phyloP scores from a whole-genome alignment of 2,329 filamentous ascomycete species.

The Canariomyces notabilis region DNA sequence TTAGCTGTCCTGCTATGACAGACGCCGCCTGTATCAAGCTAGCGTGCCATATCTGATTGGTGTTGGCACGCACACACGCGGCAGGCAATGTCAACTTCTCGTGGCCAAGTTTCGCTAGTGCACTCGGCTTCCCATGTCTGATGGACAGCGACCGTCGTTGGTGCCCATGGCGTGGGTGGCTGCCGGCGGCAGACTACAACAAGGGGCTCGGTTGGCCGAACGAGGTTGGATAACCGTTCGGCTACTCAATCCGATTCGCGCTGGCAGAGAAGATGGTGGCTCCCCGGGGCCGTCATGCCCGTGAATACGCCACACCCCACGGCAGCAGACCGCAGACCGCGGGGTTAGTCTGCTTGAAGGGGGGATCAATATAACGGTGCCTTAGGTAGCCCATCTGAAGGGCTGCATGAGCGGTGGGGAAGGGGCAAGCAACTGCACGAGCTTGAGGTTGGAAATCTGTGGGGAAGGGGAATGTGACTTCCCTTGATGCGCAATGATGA shows the following conservation, averaged over 20 bases:
- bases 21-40: not conserved
- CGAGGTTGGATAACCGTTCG: slow-evolving; percentile 1
- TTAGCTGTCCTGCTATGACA: not conserved
- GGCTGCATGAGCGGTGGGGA: slow-evolving; percentile 7
- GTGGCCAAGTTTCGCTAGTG: no score
- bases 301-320: slow-evolving; percentile 1
- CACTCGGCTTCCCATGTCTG: no score
- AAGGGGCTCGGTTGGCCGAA: not conserved
- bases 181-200: not conserved
- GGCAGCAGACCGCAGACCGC: no score
- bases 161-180: not conserved
- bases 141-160: no score
- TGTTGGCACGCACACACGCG: not conserved
- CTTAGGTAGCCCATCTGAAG: no score
- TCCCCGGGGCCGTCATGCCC: not conserved
- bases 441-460: no score
- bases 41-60: no score
- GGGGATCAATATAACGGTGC: not conserved
- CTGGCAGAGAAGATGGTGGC: not conserved
- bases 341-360: not conserved
- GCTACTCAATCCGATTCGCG: slow-evolving; percentile 9
- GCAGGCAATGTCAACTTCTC: slow-evolving; percentile 4
- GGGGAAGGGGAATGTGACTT: no score
- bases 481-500: no score
- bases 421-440: not conserved